phyloP scores from a whole-genome alignment of 352 stramenopile genomes.

The Phytophthora hibernalis region DNA sequence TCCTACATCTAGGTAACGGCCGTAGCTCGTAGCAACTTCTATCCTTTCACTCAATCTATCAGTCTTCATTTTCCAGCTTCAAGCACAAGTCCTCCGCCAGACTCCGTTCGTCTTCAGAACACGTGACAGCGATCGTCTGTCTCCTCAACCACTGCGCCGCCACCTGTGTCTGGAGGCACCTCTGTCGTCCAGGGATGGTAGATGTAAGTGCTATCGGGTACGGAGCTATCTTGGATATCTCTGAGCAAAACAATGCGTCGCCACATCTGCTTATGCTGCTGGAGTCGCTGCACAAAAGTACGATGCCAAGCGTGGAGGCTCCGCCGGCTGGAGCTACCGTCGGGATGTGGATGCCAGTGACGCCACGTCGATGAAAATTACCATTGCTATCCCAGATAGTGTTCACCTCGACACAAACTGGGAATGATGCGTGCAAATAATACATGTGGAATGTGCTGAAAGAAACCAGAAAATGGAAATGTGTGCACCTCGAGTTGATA shows the following conservation, averaged over 20 bases:
- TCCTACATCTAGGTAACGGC: too few relatives aligned
- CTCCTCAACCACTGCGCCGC: conserved; percentile 21
- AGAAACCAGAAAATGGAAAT: background rate
- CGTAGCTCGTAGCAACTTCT: too few relatives aligned
- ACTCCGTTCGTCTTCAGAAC: too few relatives aligned
- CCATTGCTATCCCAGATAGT: conserved; percentile 51
- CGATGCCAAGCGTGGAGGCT: conserved; percentile 47
- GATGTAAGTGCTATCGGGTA: conserved; percentile 65
- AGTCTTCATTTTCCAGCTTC: too few relatives aligned
- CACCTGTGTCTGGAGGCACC: conserved; percentile 21
- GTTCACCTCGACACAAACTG: conserved; percentile 44
- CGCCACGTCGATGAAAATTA: conserved; percentile 50
- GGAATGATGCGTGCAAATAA: conserved; percentile 32
- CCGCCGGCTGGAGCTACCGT: conserved; percentile 55
- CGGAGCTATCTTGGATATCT: conserved; percentile 77
- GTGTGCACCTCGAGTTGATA: too few relatives aligned
- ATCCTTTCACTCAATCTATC: too few relatives aligned
- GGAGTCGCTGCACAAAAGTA: conserved; percentile 62
- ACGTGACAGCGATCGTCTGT: conserved; percentile 10
- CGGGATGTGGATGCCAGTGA: conserved; percentile 42
- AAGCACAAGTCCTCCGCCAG: too few relatives aligned
- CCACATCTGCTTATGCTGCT: conserved; percentile 49
- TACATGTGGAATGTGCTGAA: background rate
- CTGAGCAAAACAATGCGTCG: conserved; percentile 51
- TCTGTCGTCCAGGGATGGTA: conserved; percentile 33